These are phyloP conservation scores for Kazachstania viticola DNA, from an alignment of 805 yeast species.

Conservation along the genomic window DNA sequence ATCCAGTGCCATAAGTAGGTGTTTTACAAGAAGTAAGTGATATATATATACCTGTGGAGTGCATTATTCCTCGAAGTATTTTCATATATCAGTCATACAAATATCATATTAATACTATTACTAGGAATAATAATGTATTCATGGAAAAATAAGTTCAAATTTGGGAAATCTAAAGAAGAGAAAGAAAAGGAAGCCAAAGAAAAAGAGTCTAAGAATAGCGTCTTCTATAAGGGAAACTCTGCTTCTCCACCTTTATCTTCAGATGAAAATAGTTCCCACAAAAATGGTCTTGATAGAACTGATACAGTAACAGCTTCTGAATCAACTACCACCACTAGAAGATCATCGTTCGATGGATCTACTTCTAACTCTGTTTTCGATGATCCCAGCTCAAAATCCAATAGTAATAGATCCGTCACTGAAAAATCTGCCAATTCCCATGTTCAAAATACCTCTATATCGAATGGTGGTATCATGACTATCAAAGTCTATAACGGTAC, in stretches of 20 bases:
- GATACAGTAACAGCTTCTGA: slow-evolving; percentile 22
- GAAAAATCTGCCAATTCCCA: slow-evolving; percentile 1
- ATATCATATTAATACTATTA: too few species aligned
- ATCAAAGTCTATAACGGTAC: slow-evolving; percentile 66
- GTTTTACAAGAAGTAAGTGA: too few species aligned
- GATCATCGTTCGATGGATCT: slow-evolving; percentile 18
- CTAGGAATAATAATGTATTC: slow-evolving; percentile 16
- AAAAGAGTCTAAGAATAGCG: slow-evolving; percentile 7
- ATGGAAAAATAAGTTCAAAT: slow-evolving; percentile 26
- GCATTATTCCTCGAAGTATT: too few species aligned
- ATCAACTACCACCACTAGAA: slow-evolving; percentile 17
- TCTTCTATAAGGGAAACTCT: neutral
- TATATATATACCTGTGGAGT: too few species aligned
- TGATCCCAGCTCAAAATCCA: slow-evolving; percentile 2
- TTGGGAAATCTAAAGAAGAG: slow-evolving; percentile 26
- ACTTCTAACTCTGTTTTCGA: slow-evolving; percentile 13
- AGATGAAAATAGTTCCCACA: neutral
- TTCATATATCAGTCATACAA: too few species aligned
- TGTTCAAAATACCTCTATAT: slow-evolving; percentile 12
- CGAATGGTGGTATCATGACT: slow-evolving; percentile 51
- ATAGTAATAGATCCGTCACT: slow-evolving; percentile 1
- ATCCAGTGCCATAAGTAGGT: too few species aligned
- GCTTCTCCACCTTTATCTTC: neutral
- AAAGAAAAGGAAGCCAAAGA: slow-evolving; percentile 14
- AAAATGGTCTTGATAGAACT: slow-evolving; percentile 13